These are phyloP conservation scores for Pseudogymnoascus sp. DNA, from an alignment of 2,329 filamentous ascomycete species.

Conservation along the genomic window DNA sequence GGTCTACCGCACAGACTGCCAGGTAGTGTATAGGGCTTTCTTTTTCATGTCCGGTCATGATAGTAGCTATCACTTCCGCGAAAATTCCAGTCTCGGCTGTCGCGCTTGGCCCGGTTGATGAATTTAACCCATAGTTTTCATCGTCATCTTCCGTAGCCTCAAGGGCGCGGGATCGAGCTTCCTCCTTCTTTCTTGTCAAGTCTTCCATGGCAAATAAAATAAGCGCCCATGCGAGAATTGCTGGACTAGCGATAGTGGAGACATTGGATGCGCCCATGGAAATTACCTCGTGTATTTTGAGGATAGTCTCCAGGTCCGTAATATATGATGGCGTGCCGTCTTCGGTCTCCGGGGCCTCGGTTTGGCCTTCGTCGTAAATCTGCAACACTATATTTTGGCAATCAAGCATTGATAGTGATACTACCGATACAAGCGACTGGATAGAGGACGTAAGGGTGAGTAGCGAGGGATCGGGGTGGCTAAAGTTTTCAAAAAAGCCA, in stretches of 20 bases:
- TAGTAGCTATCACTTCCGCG: constrained; percentile 39
- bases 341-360: constrained; percentile 22
- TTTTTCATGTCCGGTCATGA: constrained; percentile 29
- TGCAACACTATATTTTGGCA: constrained; percentile 49
- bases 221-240: constrained; percentile 74
- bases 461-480: constrained; percentile 24
- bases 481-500: constrained; percentile 60
- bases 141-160: constrained; percentile 2
- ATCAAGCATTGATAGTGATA: constrained; percentile 61
- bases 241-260: constrained; percentile 59
- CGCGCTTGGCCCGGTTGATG: constrained; percentile 5
- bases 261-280: constrained; percentile 48
- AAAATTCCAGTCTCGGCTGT: constrained; percentile 25
- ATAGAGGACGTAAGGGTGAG: constrained; percentile 48
- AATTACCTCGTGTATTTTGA: constrained; percentile 65
- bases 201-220: constrained; percentile 63
- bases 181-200: constrained; percentile 53
- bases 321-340: constrained; percentile 51
- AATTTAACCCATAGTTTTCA: constrained; percentile 14
- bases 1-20: constrained; percentile 38
- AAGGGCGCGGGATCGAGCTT: constrained; percentile 30
- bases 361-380: constrained; percentile 38
- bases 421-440: constrained; percentile 60
- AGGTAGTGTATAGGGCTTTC: constrained; percentile 38
- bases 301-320: constrained; percentile 60